These are phyloP conservation scores for Neostapfia colusana DNA, from an alignment of 176 grass and related monocot species.

Conservation along the genomic window DNA sequence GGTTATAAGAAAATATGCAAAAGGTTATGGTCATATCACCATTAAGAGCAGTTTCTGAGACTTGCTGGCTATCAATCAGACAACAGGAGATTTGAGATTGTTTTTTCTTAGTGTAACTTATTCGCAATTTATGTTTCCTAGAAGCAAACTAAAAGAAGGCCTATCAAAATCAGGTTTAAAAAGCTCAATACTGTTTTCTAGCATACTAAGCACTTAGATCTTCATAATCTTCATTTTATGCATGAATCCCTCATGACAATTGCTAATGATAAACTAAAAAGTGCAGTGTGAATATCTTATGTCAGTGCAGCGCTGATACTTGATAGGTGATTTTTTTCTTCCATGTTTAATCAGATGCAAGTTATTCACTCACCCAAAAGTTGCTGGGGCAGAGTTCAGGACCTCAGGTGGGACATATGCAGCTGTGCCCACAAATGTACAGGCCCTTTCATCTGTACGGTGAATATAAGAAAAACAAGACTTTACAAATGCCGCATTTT, in stretches of 20 bases:
- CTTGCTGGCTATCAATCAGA: neutral
- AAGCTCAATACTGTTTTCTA: neutral
- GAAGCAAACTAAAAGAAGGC: neutral
- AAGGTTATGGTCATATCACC: constrained; percentile 3
- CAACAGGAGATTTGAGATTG: neutral
- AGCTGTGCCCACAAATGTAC: constrained; percentile 96
- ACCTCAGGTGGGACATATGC: constrained; percentile 97
- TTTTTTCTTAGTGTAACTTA: neutral
- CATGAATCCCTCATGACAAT: neutral
- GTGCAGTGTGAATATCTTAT: constrained; percentile 1
- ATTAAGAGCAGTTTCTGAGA: neutral
- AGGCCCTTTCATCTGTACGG: constrained; percentile 78
- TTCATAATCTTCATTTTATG: constrained; percentile 22
- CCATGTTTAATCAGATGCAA: neutral
- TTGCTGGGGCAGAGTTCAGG: constrained; percentile 90
- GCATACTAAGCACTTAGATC: neutral
- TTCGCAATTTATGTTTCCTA: neutral
- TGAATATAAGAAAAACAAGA: constrained; percentile 18
- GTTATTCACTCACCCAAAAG: constrained; percentile 72
- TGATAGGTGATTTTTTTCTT: neutral
- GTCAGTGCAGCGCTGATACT: neutral
- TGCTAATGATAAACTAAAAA: neutral
- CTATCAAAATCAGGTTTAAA: neutral
- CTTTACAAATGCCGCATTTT: neutral
- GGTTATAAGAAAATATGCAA: constrained; percentile 23